Percentiles rank a stretch among this genome's conserved stretches.
Conservation (phyloP, 805 yeast species). For the Wickerhamiella shivajii region DNA sequence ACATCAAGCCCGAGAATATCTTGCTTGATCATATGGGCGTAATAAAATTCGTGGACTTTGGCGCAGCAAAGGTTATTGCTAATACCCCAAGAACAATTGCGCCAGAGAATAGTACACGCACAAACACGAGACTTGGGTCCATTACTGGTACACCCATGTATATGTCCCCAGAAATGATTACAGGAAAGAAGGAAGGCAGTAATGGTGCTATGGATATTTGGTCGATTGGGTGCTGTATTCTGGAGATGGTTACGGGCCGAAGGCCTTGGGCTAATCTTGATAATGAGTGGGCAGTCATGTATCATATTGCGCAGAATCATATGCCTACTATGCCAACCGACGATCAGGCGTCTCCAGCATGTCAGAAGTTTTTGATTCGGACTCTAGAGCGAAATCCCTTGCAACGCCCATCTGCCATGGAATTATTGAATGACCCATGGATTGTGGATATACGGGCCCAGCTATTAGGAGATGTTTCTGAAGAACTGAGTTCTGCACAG, state of each 20-base stretch:
- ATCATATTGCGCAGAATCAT: slow-evolving; percentile 92
- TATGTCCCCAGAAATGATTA: slow-evolving; percentile 94
- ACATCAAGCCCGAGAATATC: slow-evolving; percentile 90
- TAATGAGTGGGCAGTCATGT: slow-evolving; percentile 97
- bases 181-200: slow-evolving; percentile 40
- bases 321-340: slow-evolving; percentile 68
- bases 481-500: not conserved
- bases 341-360: slow-evolving; percentile 65
- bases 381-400: slow-evolving; percentile 76
- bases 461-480: slow-evolving; percentile 1
- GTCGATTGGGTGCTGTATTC: slow-evolving; percentile 92
- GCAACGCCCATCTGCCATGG: slow-evolving; percentile 70
- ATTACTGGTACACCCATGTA: slow-evolving; percentile 97
- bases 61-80: slow-evolving; percentile 78
- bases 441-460: slow-evolving; percentile 16
- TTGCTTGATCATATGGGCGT: slow-evolving; percentile 83
- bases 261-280: slow-evolving; percentile 95
- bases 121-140: slow-evolving; percentile 13
- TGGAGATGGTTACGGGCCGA: slow-evolving; percentile 93
- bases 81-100: slow-evolving; percentile 23
- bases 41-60: slow-evolving; percentile 91
- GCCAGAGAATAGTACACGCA: slow-evolving; percentile 10
- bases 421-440: slow-evolving; percentile 38
- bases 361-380: slow-evolving; percentile 52
- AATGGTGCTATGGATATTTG: slow-evolving; percentile 73